Conservation (phyloP, 305 asterid genomes). For the Striga hermonthica region DNA sequence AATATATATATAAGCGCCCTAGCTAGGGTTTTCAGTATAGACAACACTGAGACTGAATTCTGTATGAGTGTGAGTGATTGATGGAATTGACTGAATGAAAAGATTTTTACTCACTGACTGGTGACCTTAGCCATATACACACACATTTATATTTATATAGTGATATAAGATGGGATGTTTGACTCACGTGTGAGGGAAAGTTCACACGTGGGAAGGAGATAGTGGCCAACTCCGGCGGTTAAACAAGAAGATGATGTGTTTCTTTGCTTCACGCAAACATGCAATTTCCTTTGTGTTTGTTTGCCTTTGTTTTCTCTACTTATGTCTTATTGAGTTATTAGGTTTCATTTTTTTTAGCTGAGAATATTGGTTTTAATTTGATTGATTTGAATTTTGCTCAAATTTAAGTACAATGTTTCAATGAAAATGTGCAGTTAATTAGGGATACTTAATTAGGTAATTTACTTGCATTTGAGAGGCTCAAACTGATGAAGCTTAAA, state of each 20-base stretch:
- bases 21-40: constrained; percentile 34
- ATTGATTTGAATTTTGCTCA: no score
- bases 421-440: no score
- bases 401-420: no score
- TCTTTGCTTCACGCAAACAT: constrained; percentile 41
- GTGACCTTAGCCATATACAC: not conserved
- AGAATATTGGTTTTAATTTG: no score
- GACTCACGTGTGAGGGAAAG: constrained; percentile 32
- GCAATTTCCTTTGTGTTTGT: no score
- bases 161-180: constrained; percentile 38
- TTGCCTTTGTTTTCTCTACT: no score
- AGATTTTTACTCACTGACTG: constrained; percentile 11
- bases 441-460: no score
- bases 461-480: no score
- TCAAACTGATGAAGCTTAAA: no score
- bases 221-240: constrained; percentile 32
- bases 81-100: constrained; percentile 43
- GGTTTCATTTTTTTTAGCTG: no score
- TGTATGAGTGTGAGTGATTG: constrained; percentile 25
- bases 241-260: constrained; percentile 9
- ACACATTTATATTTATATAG: no score
- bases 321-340: no score
- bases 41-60: constrained; percentile 21
- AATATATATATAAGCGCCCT: not conserved
- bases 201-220: constrained; percentile 30